phyloP scores from a whole-genome alignment of 139 green algal genomes.

The Picochlorum sp. region DNA sequence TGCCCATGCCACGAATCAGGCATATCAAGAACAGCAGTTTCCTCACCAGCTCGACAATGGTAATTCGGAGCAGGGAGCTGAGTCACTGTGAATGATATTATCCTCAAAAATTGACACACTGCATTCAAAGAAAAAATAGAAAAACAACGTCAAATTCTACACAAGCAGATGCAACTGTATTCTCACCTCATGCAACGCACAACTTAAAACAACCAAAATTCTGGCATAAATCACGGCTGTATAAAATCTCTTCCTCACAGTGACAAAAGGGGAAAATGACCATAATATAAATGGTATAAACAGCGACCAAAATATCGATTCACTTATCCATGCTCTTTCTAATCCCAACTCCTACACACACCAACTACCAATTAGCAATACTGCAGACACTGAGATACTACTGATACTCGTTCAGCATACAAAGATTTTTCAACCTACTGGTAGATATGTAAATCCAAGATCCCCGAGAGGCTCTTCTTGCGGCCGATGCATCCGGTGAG shows the following conservation, averaged over 20 bases:
- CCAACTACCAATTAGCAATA: no score
- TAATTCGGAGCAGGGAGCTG: slow-evolving; percentile 76
- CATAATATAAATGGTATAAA: slow-evolving; percentile 69
- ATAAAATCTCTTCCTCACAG: slow-evolving; percentile 72
- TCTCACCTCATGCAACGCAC: no score
- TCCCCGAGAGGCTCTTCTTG: slow-evolving; percentile 56
- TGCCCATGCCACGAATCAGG: slow-evolving; percentile 61
- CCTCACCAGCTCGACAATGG: slow-evolving; percentile 60
- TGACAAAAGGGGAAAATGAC: slow-evolving; percentile 78
- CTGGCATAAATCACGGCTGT: slow-evolving; percentile 70
- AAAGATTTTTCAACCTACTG: no score
- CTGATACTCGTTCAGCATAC: no score
- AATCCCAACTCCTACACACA: slow-evolving; percentile 52
- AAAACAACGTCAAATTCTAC: slow-evolving; percentile 25
- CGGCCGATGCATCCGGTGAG: slow-evolving; percentile 63
- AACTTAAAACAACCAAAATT: slow-evolving; percentile 64
- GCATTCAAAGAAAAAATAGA: no score
- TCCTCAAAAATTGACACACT: slow-evolving; percentile 79
- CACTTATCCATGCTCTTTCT: slow-evolving; percentile 68
- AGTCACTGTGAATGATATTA: slow-evolving; percentile 76
- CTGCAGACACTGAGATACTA: not conserved
- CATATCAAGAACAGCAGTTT: slow-evolving; percentile 40
- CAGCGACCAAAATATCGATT: slow-evolving; percentile 61
- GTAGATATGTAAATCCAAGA: slow-evolving; percentile 57
- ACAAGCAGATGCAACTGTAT: not conserved